Evolutionary conservation across 176 grass and related monocot species (phyloP), one percentile per base, ranked within the genome.

Genomic region (Cocos nucifera): DNA sequence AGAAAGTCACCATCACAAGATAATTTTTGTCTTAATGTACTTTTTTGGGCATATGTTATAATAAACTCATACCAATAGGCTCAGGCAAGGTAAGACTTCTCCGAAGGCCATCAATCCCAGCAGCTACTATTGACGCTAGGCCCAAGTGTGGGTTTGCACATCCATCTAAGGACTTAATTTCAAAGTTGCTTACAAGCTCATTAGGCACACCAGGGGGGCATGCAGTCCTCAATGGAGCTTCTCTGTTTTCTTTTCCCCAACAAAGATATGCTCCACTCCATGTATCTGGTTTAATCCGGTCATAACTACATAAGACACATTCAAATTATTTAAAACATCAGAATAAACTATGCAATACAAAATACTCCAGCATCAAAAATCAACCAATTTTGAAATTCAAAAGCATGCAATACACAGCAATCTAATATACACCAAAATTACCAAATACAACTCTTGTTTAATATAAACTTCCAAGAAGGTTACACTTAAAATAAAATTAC

Each of bases 241-340:
- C 93, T 67, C 84, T 84, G 52, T 97, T 97, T 79, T 97, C 93
- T 78, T 85, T 91, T 19, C 93, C 93, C 93, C 93, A 97, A 70
- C 93, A 97, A 28, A 73, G 79, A 64, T 97, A 97, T 53, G 87
- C 93, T 25, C 87, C 93, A 75, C 93, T 97, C 81, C 93, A 97
- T 54, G 81, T 97, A 57, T 97, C 69, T 75, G 93, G 93, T 67
- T 91, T 78, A 77, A 97, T 82, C 24, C 93, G 75, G 64, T 91
- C 84, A 44, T 97, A 97, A 74, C 93, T 97, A 61, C 35, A 74
- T 51, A 5, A 39, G 26, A 79, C 22, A 58, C 59, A 63, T 64
- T 56, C 60, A 19, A 19, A 16, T 51, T 49, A 51, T 5, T 15
- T 15, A 62, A 62, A 53, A 58, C 51, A 70, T 15, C 26, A 17